These are phyloP conservation scores for Babesia divergens DNA, from an alignment of 169 alveolate species.

Conservation along the genomic window DNA sequence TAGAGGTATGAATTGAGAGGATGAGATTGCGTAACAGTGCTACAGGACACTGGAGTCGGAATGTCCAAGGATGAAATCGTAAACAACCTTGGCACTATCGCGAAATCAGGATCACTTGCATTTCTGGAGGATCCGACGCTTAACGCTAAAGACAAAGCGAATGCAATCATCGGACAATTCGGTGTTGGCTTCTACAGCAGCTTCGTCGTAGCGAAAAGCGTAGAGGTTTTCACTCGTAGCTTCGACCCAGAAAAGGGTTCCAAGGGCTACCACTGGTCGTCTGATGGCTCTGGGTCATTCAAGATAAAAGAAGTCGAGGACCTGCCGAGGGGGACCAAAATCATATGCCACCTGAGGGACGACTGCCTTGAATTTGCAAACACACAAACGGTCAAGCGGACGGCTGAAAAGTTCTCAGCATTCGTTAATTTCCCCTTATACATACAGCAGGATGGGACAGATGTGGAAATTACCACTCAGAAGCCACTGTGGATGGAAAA, in stretches of 20 bases:
- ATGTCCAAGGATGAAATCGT: slow-evolving; percentile 93
- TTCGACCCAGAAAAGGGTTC: slow-evolving; percentile 79
- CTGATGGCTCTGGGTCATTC: slow-evolving; percentile 75
- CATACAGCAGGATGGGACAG: slow-evolving; percentile 62
- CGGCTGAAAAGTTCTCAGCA: slow-evolving; percentile 87
- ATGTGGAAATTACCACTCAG: slow-evolving; percentile 75
- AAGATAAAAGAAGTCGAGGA: slow-evolving; percentile 64
- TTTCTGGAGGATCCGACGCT: slow-evolving; percentile 69
- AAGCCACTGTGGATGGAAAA: slow-evolving; percentile 85
- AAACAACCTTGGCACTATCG: slow-evolving; percentile 95
- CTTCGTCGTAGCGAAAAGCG: slow-evolving; percentile 88
- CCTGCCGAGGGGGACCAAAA: slow-evolving; percentile 87
- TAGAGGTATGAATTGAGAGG: slow-evolving; percentile 32
- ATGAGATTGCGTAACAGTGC: slow-evolving; percentile 25
- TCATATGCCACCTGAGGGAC: slow-evolving; percentile 85
- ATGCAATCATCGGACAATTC: slow-evolving; percentile 87
- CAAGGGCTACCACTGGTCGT: slow-evolving; percentile 79
- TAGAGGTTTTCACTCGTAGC: slow-evolving; percentile 84
- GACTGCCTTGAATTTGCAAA: slow-evolving; percentile 83
- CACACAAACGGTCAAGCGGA: slow-evolving; percentile 72
- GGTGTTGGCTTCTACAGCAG: slow-evolving; percentile 90
- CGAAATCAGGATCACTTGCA: slow-evolving; percentile 96
- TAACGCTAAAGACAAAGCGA: slow-evolving; percentile 65
- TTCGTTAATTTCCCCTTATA: slow-evolving; percentile 89
- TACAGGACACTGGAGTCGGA: slow-evolving; percentile 93